Conservation (phyloP, 805 yeast species). For the Trichomonascus vanleenenianus region DNA sequence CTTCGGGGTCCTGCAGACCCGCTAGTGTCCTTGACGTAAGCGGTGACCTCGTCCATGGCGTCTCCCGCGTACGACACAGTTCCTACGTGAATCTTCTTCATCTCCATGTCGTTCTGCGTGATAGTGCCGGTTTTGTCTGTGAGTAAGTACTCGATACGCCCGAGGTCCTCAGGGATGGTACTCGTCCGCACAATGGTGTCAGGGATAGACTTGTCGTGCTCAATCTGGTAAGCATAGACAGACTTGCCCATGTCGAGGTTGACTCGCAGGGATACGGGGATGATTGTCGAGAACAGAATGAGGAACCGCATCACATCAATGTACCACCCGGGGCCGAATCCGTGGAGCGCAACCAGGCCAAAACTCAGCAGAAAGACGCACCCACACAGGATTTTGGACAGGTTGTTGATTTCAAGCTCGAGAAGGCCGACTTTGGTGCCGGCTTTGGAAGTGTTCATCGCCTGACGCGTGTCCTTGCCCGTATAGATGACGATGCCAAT, state of each 20-base stretch:
- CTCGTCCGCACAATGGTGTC: constrained; percentile 93
- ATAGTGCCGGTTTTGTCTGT: constrained; percentile 96
- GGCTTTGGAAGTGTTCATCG: constrained; percentile 81
- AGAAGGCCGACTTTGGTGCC: constrained; percentile 85
- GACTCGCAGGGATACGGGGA: constrained; percentile 92
- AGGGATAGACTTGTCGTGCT: constrained; percentile 72
- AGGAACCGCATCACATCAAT: constrained; percentile 84
- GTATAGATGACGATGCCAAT: constrained; percentile 85
- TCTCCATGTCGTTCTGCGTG: constrained; percentile 96
- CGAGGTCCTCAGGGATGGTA: constrained; percentile 96
- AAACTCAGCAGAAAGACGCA: constrained; percentile 76
- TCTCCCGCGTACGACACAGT: constrained; percentile 88
- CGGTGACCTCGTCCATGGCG: constrained; percentile 79
- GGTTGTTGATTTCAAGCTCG: constrained; percentile 81
- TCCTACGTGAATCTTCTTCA: constrained; percentile 88
- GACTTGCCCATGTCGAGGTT: constrained; percentile 92
- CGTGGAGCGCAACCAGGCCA: constrained; percentile 71
- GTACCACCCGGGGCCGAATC: constrained; percentile 70
- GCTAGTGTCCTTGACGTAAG: constrained; percentile 40
- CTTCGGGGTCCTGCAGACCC: constrained; percentile 27
- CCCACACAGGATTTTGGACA: constrained; percentile 81
- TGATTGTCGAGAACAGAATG: constrained; percentile 87
- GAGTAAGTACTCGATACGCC: constrained; percentile 85
- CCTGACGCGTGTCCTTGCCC: constrained; percentile 89
- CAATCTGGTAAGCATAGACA: constrained; percentile 92